Percentiles rank a stretch among this genome's conserved stretches.
These are phyloP conservation scores for Actinomortierella wolfii DNA, from an alignment of 371 early-diverging fungal species.

Conservation along the genomic window DNA sequence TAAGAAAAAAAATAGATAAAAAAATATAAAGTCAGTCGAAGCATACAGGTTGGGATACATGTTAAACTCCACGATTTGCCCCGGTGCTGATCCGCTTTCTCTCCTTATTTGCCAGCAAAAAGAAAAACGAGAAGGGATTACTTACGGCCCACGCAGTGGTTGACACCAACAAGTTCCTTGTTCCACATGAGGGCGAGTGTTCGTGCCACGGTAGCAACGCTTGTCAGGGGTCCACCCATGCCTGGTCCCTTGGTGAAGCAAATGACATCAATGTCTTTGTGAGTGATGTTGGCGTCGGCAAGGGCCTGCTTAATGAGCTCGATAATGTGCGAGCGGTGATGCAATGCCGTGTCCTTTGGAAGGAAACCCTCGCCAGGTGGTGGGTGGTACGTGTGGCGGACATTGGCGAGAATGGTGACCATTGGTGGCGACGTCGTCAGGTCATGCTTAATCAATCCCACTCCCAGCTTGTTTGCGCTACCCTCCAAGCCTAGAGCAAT, in stretches of 20 bases:
- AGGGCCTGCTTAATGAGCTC: slow-evolving; percentile 83
- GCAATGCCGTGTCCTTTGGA: slow-evolving; percentile 96
- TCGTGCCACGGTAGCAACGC: slow-evolving; percentile 95
- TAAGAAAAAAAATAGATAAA: slow-evolving; percentile 13
- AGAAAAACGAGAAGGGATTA: slow-evolving; percentile 1
- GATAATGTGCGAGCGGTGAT: slow-evolving; percentile 91
- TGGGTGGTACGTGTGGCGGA: slow-evolving; percentile 95
- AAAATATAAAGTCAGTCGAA: slow-evolving; percentile 1
- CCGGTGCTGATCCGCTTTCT: too few relatives aligned
- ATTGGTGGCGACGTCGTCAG: slow-evolving; percentile 46
- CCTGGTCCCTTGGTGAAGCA: slow-evolving; percentile 99
- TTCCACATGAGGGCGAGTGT: slow-evolving; percentile 92
- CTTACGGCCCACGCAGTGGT: slow-evolving; percentile 98
- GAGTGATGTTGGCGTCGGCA: slow-evolving; percentile 73
- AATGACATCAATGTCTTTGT: slow-evolving; percentile 88
- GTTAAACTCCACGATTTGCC: too few relatives aligned
- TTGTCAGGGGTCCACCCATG: slow-evolving; percentile 96
- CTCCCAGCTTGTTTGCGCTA: slow-evolving; percentile 99
- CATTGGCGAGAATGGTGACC: slow-evolving; percentile 85
- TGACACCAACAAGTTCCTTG: slow-evolving; percentile 97
- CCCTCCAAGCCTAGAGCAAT: slow-evolving; percentile 93
- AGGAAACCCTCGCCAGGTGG: slow-evolving; percentile 98
- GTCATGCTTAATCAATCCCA: slow-evolving; percentile 94
- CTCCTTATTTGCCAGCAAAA: too few relatives aligned
- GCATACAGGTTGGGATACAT: background rate